Percentiles rank a stretch among this genome's conserved stretches.
These are phyloP conservation scores for Entophlyctis luteolus DNA, from an alignment of 192 early-diverging fungal species.

Conservation along the genomic window DNA sequence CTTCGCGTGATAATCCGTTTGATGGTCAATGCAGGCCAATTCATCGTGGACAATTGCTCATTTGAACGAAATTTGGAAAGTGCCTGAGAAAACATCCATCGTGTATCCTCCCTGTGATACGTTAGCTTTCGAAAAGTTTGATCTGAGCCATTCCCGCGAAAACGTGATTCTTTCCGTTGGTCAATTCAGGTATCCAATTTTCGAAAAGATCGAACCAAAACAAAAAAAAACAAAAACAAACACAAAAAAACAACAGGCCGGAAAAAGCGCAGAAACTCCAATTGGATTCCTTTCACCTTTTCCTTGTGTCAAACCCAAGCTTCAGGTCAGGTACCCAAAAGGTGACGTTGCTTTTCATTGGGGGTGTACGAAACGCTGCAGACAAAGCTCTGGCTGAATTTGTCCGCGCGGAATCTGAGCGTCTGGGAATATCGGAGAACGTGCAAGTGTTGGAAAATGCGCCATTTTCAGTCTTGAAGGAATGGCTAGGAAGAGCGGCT, in stretches of 20 bases:
- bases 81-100: constrained; percentile 52
- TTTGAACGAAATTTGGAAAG: constrained; percentile 77
- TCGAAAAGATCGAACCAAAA: neutral
- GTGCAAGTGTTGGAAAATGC: constrained; percentile 74
- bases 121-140: constrained; percentile 50
- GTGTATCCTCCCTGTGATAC: constrained; percentile 97
- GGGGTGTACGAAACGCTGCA: constrained; percentile 75
- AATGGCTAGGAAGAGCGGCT: constrained; percentile 56
- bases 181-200: constrained; percentile 72
- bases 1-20: neutral
- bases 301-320: constrained; percentile 61
- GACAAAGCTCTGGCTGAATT: constrained; percentile 65
- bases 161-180: constrained; percentile 78
- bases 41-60: constrained; percentile 93
- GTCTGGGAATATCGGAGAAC: constrained; percentile 7
- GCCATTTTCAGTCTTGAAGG: constrained; percentile 61
- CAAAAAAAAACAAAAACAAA: too few species aligned
- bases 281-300: constrained; percentile 62
- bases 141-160: constrained; percentile 54
- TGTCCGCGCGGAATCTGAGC: constrained; percentile 40
- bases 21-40: constrained; percentile 61
- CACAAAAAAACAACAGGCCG: constrained; percentile 50
- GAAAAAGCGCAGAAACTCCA: constrained; percentile 92
- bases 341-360: constrained; percentile 73
- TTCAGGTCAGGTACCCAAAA: constrained; percentile 16